Base-by-base conservation (phyloP, 345 rosid species). In the Lepidium didymum region DNA sequence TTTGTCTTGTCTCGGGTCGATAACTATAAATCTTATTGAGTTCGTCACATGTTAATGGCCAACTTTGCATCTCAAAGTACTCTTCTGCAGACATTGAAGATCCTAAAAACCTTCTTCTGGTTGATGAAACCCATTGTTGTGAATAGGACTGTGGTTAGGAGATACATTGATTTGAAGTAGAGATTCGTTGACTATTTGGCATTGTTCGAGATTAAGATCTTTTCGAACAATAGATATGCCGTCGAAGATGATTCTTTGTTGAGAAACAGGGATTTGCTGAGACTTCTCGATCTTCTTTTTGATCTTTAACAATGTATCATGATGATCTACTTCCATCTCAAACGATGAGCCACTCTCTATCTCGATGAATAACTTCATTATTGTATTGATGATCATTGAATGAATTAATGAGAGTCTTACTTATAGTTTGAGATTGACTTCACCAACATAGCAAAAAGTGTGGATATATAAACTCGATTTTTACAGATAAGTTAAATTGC, bases 321-420 rank as follows among this genome's bases (percentile, higher is more conserved):
- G 76, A 75, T 27, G 68, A 44, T 86, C 82, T 19, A 91, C 63
- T 77, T 88, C 87, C 51, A 87, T 83, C 56, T 80, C 47, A 76
- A 88, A 87, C 14, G 81, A 68, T 51, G 42, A 53, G 33, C 91
- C 85, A 65, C 34, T 54, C 10, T 62, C 75, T 23, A 78, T 70
- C 23, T 86, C 89, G 41, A 90, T 81, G 74, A 81, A 63, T 12
- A 88, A 79, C 59, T 84, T 79, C 92, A 88, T 91, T 10, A 46
- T 18, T 70, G 37, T 41, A 35, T 52, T 50, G 29, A 50, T 29
- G 52, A 29, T 4, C 6, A 27, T n/a, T 29, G 33, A 29, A 29
- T 29, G 7, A 29, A 29, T 6, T 29, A 5, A 7, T 7, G 6
- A 29, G 33, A 29, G 7, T 29, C 7, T 29, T 29, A 29, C 6